Evolutionary conservation across 2,329 filamentous ascomycete genomes (phyloP).

Genomic region (Endocalyx cinctus): DNA sequence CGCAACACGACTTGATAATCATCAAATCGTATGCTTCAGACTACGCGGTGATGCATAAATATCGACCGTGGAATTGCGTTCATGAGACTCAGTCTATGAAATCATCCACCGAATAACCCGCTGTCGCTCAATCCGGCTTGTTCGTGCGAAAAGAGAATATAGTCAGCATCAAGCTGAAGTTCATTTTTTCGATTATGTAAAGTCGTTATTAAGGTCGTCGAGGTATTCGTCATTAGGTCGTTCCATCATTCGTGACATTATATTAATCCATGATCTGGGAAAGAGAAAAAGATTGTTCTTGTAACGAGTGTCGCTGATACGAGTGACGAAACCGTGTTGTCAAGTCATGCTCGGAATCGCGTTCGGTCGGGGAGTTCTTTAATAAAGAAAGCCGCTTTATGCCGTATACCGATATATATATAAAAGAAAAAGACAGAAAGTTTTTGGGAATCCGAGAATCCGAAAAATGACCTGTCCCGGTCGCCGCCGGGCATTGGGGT

Average conservation of each 20-base stretch:
- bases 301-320: slow-evolving; percentile 33
- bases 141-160: slow-evolving; percentile 22
- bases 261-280: slow-evolving; percentile 27
- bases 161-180: slow-evolving; percentile 27
- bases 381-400: slow-evolving; percentile 38
- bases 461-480: slow-evolving; percentile 39
- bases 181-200: slow-evolving; percentile 32
- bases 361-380: slow-evolving; percentile 33
- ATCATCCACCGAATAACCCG: slow-evolving; percentile 20
- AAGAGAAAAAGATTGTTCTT: slow-evolving; percentile 29
- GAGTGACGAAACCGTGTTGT: slow-evolving; percentile 11
- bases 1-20: slow-evolving; percentile 21
- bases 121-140: slow-evolving; percentile 20
- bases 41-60: slow-evolving; percentile 19
- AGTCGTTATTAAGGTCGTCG: slow-evolving; percentile 38
- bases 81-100: slow-evolving; percentile 21
- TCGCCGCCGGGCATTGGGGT: slow-evolving; percentile 43
- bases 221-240: slow-evolving; percentile 28
- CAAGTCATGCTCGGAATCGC: slow-evolving; percentile 18
- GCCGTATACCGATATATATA: slow-evolving; percentile 29
- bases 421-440: slow-evolving; percentile 29
- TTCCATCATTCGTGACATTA: slow-evolving; percentile 37
- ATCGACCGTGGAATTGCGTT: slow-evolving; percentile 21
- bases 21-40: slow-evolving; percentile 16
- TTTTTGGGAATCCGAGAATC: slow-evolving; percentile 37